Evolutionary conservation across 345 rosid genomes (phyloP).

Genomic region (rapeseed (Brassica napus)): Da-Ae NC_063438.1:29089501-29090000

Average conservation of each 20-base stretch:
- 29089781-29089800: constrained; percentile 61
- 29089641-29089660: constrained; percentile 47
- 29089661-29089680: constrained; percentile 90
- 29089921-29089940: constrained; percentile 50
- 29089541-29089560: constrained; percentile 93
- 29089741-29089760: constrained; percentile 92
- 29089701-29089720: constrained; percentile 79
- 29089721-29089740: constrained; percentile 93
- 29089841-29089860: constrained; percentile 2
- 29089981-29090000: constrained; percentile 61
- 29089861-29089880: constrained; percentile 43
- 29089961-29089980: constrained; percentile 47
- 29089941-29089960: constrained; percentile 43
- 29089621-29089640: background rate
- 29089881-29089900: constrained; percentile 48
- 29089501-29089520: constrained; percentile 99
- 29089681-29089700: constrained; percentile 69
- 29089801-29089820: background rate
- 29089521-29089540: constrained; percentile 97
- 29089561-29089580: constrained; percentile 91
- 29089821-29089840: background rate
- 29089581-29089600: background rate
- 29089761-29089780: constrained; percentile 80
- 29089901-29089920: constrained; percentile 80
- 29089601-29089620: background rate